Evolutionary conservation across 2,329 filamentous ascomycete species (phyloP), one percentile per base, ranked within the genome.

Genomic region (Fusarium sp.): DNA sequence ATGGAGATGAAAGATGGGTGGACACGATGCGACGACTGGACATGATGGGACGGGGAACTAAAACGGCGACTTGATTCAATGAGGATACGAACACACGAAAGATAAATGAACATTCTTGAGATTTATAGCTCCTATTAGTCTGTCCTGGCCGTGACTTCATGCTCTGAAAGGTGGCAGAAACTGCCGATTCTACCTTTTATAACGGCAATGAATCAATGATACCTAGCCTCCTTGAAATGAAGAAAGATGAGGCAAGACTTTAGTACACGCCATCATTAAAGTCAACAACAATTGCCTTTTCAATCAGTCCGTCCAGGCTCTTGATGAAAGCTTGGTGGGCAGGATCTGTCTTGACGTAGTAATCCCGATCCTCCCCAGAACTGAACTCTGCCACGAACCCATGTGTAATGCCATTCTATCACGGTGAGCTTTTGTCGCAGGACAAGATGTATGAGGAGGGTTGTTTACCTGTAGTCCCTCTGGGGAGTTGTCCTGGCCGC

Each of bases 311-410:
- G 5, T 82, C 81, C 27, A 88, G 78, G 69, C 82, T 87, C 69
- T 86, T 82, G n/a, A 89, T 83, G 75, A 93, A 93, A 0, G 81
- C 88, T 46, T 85, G 81, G 79, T 94, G 92, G 16, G 82, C 87
- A 3, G 91, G 91, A 74, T 94, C 93, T 36, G 89, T 82, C 60
- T 88, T 81, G 16, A 92, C 81, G 78, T 94, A 94, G 75, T 93
- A 94, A 69, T 91, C 87, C 57, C 92, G 84, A 78, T 94, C 92
- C 71, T 89, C 87, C 20, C 84, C 84, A 36, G 80, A 91, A 8
- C 87, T 86, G 68, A 95, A 94, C 75, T 93, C 89, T 27, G 87
- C 86, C 2, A 95, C 87, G 72, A 94, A 94, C 0, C 85, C 91
- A 78, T 95, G 92, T 1, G 91, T 91, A 61, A 92, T 88, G 1